Conservation (phyloP, 2,329 filamentous ascomycete species). For the Claviceps fusiformis region DNA sequence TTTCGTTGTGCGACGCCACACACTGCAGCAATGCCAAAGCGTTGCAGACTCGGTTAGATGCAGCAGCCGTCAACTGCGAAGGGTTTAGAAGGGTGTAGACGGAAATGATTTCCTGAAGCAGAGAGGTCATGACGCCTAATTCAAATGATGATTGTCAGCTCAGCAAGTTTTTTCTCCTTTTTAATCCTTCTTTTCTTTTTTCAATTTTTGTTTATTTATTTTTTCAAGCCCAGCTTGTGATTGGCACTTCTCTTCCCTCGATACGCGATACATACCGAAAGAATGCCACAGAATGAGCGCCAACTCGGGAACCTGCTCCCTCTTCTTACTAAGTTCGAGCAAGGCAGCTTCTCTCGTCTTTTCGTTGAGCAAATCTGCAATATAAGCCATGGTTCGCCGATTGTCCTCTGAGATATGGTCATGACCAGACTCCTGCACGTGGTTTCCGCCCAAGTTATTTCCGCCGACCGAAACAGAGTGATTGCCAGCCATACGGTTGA, state of each 20-base stretch:
- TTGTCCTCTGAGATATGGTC: slow-evolving; percentile 80
- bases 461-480: slow-evolving; percentile 40
- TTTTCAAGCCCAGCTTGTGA: background rate
- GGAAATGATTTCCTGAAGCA: slow-evolving; percentile 96
- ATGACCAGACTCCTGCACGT: slow-evolving; percentile 41
- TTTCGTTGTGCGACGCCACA: slow-evolving; percentile 95
- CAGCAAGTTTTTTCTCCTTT: background rate
- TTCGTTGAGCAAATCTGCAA: slow-evolving; percentile 81
- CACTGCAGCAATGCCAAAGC: slow-evolving; percentile 91
- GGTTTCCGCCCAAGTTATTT: slow-evolving; percentile 27
- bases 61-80: slow-evolving; percentile 92
- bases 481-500: slow-evolving; percentile 57
- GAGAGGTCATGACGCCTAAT: slow-evolving; percentile 89
- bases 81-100: slow-evolving; percentile 95
- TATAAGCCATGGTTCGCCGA: slow-evolving; percentile 80
- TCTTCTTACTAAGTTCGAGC: slow-evolving; percentile 94
- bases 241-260: background rate
- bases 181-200: too few relatives aligned
- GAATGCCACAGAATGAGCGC: slow-evolving; percentile 97
- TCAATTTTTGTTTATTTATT: too few relatives aligned
- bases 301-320: slow-evolving; percentile 92
- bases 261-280: slow-evolving; percentile 53
- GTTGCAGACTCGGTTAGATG: slow-evolving; percentile 94
- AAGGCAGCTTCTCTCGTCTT: slow-evolving; percentile 79
- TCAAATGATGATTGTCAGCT: background rate